Evolutionary conservation across 2,329 filamentous ascomycete genomes (phyloP), one percentile per base, ranked within the genome.

Genomic region (Emmonsiellopsis sp.): DNA sequence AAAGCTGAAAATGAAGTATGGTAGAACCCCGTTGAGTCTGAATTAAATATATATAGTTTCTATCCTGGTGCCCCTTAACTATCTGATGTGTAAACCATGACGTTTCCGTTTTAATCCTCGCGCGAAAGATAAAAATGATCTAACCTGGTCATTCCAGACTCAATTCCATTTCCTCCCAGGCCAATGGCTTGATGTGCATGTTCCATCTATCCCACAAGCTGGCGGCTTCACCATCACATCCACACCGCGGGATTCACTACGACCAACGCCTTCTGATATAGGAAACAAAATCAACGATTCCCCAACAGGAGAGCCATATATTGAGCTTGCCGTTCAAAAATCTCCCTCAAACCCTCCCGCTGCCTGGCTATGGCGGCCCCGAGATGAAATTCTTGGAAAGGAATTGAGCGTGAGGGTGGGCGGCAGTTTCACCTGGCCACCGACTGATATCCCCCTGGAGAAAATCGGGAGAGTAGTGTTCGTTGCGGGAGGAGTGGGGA

Each of bases 171-270:
- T 93, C 70, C 76, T 83, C 5, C 82, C 90, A 5, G 90, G 90
- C 52, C 90, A 95, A 75, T 95, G 89, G 88, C 78, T 95, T 53
- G 90, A 95, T 67, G 84, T 89, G 6, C 85, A 86, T 66, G 79
- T 89, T 51, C 89, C 90, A 1, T 75, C 74, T 38, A 72, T 88
- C 44, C 63, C 78, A 43, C 83, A 85, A 65, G 84, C 88, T 3
- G 90, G 90, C 35, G 90, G 90, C 54, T 95, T 95, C 74, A 95
- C 89, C 42, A 86, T 95, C 58, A 92, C 89, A 6, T 93, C 87
- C 1, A 73, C 85, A 0, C 89, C 89, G 0, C 78, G 77, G 42
- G 72, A 76, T 52, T 78, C 81, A 2, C 61, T 67, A n/a, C 63
- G 64, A 9, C 59, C 59, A 16, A 3, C 38, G 7, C 34, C 46